These are phyloP conservation scores for Leccinum angustisporum DNA, from an alignment of 1,284 basidiomycete genomes.

Conservation along the genomic window DNA sequence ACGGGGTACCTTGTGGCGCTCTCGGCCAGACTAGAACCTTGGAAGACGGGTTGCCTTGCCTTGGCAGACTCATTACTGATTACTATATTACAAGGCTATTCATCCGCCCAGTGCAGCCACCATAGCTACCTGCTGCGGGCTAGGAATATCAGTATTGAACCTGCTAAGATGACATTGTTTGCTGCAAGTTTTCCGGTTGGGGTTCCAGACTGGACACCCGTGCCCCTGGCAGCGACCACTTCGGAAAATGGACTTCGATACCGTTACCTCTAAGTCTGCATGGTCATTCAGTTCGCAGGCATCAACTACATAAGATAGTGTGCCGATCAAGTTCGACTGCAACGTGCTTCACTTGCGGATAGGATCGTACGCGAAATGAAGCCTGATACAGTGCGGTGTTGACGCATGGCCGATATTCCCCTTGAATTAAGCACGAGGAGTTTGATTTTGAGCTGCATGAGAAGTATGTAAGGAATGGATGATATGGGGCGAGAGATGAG, in stretches of 20 bases:
- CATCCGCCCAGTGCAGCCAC: neutral
- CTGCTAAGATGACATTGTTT: neutral
- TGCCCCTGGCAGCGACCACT: neutral
- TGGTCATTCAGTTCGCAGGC: neutral
- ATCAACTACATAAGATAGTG: neutral
- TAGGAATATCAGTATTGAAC: neutral
- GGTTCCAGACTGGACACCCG: neutral
- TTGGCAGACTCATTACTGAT: neutral
- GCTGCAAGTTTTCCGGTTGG: neutral
- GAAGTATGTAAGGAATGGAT: neutral
- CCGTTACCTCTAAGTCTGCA: neutral
- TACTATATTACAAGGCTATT: neutral
- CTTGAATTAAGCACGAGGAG: neutral
- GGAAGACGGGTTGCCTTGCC: neutral
- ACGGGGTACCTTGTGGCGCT: constrained; percentile 3
- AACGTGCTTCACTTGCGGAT: constrained; percentile 1
- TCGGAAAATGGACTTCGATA: neutral
- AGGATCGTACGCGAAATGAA: constrained; percentile 5
- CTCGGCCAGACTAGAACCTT: neutral
- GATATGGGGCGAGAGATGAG: too few species aligned
- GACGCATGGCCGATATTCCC: constrained; percentile 2
- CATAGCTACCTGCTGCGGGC: neutral
- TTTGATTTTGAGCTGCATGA: neutral
- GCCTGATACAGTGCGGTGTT: neutral
- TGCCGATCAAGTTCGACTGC: neutral